phyloP scores from a whole-genome alignment of 2,329 filamentous ascomycete genomes.

The Tolypocladium guangdongense region DNA sequence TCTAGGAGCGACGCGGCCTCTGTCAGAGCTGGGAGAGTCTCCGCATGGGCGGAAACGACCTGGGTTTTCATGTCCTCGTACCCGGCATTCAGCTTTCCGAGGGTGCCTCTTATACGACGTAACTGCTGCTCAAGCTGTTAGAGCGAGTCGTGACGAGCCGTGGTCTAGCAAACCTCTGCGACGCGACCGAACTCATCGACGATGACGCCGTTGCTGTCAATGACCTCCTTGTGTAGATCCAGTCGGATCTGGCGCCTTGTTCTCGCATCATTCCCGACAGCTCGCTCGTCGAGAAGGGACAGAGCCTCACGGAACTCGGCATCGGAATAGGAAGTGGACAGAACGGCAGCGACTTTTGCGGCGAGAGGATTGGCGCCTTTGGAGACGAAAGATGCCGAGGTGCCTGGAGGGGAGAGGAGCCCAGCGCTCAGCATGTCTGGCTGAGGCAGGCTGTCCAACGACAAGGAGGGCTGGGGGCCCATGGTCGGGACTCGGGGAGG shows the following conservation, averaged over 20 bases:
- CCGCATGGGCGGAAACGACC: conserved; percentile 61
- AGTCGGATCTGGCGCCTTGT: conserved; percentile 69
- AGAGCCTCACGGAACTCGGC: conserved; percentile 82
- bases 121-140: conserved; percentile 56
- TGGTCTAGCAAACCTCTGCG: conserved; percentile 54
- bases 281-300: conserved; percentile 61
- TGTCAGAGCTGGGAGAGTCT: conserved; percentile 62
- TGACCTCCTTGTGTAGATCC: conserved; percentile 82
- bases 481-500: neutral
- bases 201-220: conserved; percentile 83
- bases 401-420: conserved; percentile 71
- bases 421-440: conserved; percentile 14
- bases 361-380: conserved; percentile 56
- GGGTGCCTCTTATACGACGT: conserved; percentile 67
- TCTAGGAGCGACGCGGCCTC: conserved; percentile 66
- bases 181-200: conserved; percentile 82
- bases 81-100: conserved; percentile 66
- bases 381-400: conserved; percentile 52
- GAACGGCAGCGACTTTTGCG: conserved; percentile 70
- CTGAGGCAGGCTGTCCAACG: neutral
- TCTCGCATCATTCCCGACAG: conserved; percentile 63
- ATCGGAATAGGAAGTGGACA: conserved; percentile 89
- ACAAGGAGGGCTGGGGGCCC: neutral
- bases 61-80: conserved; percentile 74
- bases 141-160: neutral